Conservation (phyloP, 129 eudicot genomes). For the carrot (Daucus carota) region DNA sequence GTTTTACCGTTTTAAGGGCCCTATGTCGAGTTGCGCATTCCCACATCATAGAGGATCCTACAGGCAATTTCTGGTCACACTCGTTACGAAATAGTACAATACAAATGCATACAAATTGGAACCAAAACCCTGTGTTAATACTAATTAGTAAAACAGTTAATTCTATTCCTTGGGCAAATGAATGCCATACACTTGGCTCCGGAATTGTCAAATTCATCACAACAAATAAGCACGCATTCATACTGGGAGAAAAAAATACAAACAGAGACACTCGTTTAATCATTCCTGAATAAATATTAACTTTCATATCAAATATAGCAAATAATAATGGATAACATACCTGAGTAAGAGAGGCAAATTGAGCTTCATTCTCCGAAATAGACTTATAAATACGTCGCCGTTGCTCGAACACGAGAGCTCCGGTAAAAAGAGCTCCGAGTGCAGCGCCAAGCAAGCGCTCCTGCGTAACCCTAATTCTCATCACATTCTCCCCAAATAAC, state of each 20-base stretch:
- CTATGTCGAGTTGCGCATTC: neutral
- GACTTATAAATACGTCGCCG: conserved; percentile 48
- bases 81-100: neutral
- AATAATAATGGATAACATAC: conserved; percentile 18
- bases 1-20: neutral
- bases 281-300: too few species aligned
- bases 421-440: conserved; percentile 49
- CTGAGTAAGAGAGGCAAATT: conserved; percentile 33
- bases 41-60: neutral
- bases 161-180: neutral
- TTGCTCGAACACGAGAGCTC: conserved; percentile 55
- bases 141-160: neutral
- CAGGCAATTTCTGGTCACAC: neutral
- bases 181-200: too few species aligned
- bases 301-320: too few species aligned
- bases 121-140: too few species aligned
- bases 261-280: too few species aligned
- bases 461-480: conserved; percentile 25
- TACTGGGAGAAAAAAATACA: too few species aligned
- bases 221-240: too few species aligned
- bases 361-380: conserved; percentile 31
- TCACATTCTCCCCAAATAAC: neutral
- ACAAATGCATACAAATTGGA: neutral
- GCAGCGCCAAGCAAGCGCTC: conserved; percentile 91
- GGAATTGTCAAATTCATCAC: too few species aligned